Percentiles rank a stretch among this genome's conserved stretches.
These are phyloP conservation scores for Pisolithus marmoratus DNA, from an alignment of 768 basidiomycete species.

Conservation along the genomic window DNA sequence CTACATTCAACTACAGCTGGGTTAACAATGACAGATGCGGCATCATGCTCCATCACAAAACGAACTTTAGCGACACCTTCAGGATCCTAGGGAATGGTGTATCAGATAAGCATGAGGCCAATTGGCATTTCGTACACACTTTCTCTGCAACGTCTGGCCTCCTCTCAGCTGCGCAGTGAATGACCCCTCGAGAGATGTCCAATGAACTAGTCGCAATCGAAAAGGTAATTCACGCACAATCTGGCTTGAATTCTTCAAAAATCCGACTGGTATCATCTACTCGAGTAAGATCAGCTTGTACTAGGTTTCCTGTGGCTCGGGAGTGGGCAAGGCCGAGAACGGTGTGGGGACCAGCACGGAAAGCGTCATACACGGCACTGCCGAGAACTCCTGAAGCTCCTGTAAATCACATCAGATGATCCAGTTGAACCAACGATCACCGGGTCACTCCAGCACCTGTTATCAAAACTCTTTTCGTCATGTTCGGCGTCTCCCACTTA, in stretches of 20 bases:
- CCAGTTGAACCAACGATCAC: background rate
- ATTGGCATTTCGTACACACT: conserved; percentile 34
- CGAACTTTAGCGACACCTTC: conserved; percentile 57
- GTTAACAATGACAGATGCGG: background rate
- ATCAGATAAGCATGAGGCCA: background rate
- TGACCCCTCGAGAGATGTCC: conserved; percentile 51
- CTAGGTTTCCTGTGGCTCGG: conserved; percentile 47
- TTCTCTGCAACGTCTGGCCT: conserved; percentile 91
- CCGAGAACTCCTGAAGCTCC: conserved; percentile 94
- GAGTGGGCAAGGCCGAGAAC: conserved; percentile 72
- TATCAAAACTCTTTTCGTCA: background rate
- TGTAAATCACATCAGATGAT: conserved; percentile 22
- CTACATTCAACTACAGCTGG: conserved; percentile 64
- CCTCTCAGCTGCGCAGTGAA: conserved; percentile 94
- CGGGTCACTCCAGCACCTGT: background rate
- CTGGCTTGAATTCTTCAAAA: conserved; percentile 55
- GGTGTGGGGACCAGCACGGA: conserved; percentile 39
- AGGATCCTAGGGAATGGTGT: conserved; percentile 19
- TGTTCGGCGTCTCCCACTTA: background rate
- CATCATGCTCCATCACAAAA: background rate
- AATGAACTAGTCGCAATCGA: conserved; percentile 4
- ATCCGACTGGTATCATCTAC: conserved; percentile 44
- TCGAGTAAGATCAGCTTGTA: conserved; percentile 67
- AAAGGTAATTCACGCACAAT: conserved; percentile 51
- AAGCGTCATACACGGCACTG: conserved; percentile 65